Conservation (phyloP, 805 yeast species). For the Debaryomyces castellii region DNA sequence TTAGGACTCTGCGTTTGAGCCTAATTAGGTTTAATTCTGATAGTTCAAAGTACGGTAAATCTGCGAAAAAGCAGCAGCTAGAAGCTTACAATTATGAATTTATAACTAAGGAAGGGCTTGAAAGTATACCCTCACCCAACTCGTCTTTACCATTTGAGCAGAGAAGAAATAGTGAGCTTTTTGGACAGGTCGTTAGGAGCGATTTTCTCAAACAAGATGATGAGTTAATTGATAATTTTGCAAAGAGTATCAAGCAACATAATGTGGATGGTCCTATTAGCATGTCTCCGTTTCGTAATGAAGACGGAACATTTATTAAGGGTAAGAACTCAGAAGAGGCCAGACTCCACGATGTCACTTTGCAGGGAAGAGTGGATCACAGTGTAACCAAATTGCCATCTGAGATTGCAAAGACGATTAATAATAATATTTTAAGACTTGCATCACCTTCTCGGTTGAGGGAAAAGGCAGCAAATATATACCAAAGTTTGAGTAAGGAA, state of each 20-base stretch:
- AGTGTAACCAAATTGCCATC: conserved; percentile 56
- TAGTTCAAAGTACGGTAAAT: background rate
- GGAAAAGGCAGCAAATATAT: conserved; percentile 58
- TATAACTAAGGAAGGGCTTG: background rate
- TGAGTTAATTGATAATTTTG: conserved; percentile 7
- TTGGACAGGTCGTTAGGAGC: conserved; percentile 24
- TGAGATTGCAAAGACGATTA: conserved; percentile 55
- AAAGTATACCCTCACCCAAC: background rate
- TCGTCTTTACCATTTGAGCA: conserved; percentile 16
- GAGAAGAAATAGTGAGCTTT: conserved; percentile 20
- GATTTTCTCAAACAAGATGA: conserved; percentile 11
- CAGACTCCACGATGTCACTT: conserved; percentile 57
- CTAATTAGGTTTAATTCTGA: background rate
- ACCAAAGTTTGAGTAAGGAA: conserved; percentile 48
- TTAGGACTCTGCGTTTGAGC: background rate
- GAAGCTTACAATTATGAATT: conserved; percentile 4
- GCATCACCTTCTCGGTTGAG: conserved; percentile 65
- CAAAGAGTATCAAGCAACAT: conserved; percentile 1
- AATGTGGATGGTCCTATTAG: conserved; percentile 2
- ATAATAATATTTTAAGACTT: conserved; percentile 59
- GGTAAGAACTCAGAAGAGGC: conserved; percentile 50
- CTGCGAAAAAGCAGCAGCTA: background rate
- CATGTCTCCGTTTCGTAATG: conserved; percentile 35
- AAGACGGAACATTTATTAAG: conserved; percentile 40
- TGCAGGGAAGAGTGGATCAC: conserved; percentile 54